Conservation (phyloP, 2,329 filamentous ascomycete species). For the Penicillium sp. region DNA sequence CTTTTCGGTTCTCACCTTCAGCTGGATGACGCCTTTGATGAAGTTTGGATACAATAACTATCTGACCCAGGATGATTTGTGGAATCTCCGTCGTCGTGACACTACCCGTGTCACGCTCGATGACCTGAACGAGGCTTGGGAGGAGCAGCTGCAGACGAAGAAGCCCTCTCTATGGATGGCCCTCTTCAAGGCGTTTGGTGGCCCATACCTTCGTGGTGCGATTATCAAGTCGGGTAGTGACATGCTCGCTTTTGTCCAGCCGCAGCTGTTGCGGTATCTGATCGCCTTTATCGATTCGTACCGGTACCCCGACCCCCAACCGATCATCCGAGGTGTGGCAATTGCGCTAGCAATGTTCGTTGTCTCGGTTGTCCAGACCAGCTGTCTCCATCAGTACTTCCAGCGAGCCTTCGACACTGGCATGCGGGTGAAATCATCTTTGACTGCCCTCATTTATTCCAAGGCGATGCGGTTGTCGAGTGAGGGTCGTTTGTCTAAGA, state of each 20-base stretch:
- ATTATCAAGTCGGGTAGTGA: constrained; percentile 91
- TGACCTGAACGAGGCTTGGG: constrained; percentile 73
- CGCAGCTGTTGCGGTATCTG: constrained; percentile 79
- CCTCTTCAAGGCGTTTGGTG: constrained; percentile 78
- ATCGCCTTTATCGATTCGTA: constrained; percentile 86
- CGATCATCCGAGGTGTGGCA: constrained; percentile 76
- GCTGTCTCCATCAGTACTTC: constrained; percentile 95
- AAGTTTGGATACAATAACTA: constrained; percentile 87
- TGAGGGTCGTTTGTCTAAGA: constrained; percentile 83
- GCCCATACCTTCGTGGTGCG: constrained; percentile 76
- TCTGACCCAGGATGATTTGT: constrained; percentile 90
- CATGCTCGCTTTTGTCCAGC: constrained; percentile 80
- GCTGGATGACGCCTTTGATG: constrained; percentile 99
- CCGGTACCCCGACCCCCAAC: constrained; percentile 61
- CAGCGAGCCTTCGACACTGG: constrained; percentile 91
- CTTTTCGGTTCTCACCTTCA: constrained; percentile 90
- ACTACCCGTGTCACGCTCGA: constrained; percentile 71
- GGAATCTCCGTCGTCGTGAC: constrained; percentile 81
- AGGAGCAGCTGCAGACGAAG: constrained; percentile 67
- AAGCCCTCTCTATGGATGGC: constrained; percentile 85
- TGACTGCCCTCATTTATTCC: constrained; percentile 87
- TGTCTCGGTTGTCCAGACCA: constrained; percentile 81
- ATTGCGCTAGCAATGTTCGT: constrained; percentile 92
- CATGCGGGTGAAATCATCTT: constrained; percentile 90
- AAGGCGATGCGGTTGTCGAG: constrained; percentile 90